A percentile compares a stretch with the other conserved stretches of the same genome.
phyloP scores from a whole-genome alignment of 345 rosid species.

The Sonneratia alba region DNA sequence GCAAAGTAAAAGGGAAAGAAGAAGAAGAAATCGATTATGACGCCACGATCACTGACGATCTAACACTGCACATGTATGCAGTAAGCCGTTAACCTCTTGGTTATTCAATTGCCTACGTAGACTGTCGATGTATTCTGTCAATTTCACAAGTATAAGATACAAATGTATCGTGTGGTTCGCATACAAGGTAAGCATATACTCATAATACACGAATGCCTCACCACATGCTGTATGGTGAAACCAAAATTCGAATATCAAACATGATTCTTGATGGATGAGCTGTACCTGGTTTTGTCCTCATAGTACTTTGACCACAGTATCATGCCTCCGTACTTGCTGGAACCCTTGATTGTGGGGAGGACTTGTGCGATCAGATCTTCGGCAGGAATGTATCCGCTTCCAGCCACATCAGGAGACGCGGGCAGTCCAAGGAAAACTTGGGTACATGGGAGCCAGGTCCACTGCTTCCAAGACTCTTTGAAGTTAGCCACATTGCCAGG shows the following conservation, averaged over 20 bases:
- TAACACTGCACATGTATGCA: no score
- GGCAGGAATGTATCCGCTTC: background rate
- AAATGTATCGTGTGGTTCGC: background rate
- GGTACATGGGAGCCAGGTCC: background rate
- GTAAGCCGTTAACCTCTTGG: no score
- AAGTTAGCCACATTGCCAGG: background rate
- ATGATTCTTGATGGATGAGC: background rate
- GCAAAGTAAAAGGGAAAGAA: no score
- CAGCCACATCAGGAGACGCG: conserved; percentile 1
- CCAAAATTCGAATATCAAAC: background rate
- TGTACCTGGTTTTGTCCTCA: background rate
- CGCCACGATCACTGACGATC: no score
- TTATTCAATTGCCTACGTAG: no score
- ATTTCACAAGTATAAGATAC: background rate
- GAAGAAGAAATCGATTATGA: no score
- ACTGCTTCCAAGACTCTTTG: conserved; percentile 2
- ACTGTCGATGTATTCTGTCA: no score
- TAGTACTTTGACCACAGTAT: conserved; percentile 5
- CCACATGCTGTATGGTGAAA: background rate
- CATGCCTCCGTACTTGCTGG: background rate
- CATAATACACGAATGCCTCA: background rate
- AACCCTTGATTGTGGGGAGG: background rate
- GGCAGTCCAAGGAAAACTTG: conserved; percentile 3
- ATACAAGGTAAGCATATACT: background rate
- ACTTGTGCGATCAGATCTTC: conserved; percentile 3